Percentiles rank a stretch among this genome's conserved stretches.
These are phyloP conservation scores for Cronartium quercuum DNA, from an alignment of 1,284 basidiomycete genomes.

Conservation along the genomic window DNA sequence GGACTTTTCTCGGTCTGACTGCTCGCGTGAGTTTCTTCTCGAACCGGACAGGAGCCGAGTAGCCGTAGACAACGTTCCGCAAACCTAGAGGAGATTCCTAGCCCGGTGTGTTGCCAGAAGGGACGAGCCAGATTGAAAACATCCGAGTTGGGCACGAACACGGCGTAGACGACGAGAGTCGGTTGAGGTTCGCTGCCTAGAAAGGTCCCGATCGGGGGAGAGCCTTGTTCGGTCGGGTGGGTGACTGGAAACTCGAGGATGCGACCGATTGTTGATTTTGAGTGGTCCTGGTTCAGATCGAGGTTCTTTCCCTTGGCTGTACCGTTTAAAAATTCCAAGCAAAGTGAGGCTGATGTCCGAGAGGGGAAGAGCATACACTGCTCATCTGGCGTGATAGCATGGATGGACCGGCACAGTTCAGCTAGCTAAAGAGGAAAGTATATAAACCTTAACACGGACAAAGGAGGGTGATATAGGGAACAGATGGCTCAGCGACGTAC, in stretches of 20 bases:
- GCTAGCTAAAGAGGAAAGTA: conserved; percentile 8
- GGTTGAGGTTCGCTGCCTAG: conserved; percentile 55
- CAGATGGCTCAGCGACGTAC: conserved; percentile 51
- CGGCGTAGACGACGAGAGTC: conserved; percentile 70
- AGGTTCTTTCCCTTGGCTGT: conserved; percentile 52
- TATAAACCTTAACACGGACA: neutral
- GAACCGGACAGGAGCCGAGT: conserved; percentile 54
- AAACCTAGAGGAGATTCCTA: conserved; percentile 78
- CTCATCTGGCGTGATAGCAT: conserved; percentile 49
- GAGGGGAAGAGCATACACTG: conserved; percentile 71
- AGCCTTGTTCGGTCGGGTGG: conserved; percentile 40
- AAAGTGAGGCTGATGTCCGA: conserved; percentile 64
- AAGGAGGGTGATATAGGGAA: neutral
- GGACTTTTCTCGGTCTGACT: conserved; percentile 44
- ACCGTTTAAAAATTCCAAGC: conserved; percentile 66
- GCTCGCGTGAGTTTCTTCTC: conserved; percentile 47
- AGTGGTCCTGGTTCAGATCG: conserved; percentile 61
- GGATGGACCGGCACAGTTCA: conserved; percentile 22
- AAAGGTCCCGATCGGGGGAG: conserved; percentile 43
- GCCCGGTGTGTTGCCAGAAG: conserved; percentile 93
- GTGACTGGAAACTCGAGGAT: conserved; percentile 48
- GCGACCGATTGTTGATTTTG: conserved; percentile 65
- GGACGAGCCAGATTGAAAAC: conserved; percentile 68
- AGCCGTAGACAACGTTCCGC: conserved; percentile 74
- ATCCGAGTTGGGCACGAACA: conserved; percentile 51